phyloP scores from a whole-genome alignment of 352 stramenopile genomes.

The Phytophthora crassamura region DNA sequence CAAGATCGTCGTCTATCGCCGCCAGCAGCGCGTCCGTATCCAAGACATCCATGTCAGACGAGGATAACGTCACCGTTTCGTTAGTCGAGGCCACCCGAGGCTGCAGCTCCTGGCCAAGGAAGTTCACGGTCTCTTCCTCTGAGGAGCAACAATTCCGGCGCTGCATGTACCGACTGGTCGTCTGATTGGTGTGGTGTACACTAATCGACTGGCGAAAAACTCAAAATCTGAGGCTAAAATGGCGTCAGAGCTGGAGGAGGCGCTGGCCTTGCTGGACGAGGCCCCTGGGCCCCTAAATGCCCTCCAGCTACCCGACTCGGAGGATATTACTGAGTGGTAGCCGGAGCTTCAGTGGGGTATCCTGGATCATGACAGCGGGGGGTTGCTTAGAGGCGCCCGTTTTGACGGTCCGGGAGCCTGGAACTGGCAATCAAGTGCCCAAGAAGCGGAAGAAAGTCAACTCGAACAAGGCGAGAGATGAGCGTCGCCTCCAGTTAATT shows the following conservation, averaged over 20 bases:
- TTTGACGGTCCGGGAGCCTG: background rate
- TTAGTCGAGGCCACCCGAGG: too few species aligned
- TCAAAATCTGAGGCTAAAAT: conserved; percentile 1
- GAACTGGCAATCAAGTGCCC: background rate
- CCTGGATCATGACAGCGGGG: conserved; percentile 2
- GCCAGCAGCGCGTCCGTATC: too few species aligned
- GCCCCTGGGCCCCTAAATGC: background rate
- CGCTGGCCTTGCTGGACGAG: conserved; percentile 26
- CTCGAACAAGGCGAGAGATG: conserved; percentile 41
- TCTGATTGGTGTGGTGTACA: conserved; percentile 6
- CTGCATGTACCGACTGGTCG: too few species aligned
- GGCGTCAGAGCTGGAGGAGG: conserved; percentile 19
- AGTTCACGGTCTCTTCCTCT: too few species aligned
- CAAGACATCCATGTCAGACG: too few species aligned
- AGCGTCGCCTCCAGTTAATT: conserved; percentile 31
- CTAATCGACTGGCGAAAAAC: conserved; percentile 1
- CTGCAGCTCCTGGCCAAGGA: too few species aligned
- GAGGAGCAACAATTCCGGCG: too few species aligned
- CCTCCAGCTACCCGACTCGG: background rate
- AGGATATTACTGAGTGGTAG: background rate
- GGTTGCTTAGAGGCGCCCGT: background rate
- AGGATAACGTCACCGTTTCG: too few species aligned
- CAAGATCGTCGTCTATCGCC: too few species aligned
- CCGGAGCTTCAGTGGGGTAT: background rate
- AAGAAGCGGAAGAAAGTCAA: conserved; percentile 31